Base-by-base conservation (phyloP, 345 rosid species). In the Raphanus raphanistrum region DNA sequence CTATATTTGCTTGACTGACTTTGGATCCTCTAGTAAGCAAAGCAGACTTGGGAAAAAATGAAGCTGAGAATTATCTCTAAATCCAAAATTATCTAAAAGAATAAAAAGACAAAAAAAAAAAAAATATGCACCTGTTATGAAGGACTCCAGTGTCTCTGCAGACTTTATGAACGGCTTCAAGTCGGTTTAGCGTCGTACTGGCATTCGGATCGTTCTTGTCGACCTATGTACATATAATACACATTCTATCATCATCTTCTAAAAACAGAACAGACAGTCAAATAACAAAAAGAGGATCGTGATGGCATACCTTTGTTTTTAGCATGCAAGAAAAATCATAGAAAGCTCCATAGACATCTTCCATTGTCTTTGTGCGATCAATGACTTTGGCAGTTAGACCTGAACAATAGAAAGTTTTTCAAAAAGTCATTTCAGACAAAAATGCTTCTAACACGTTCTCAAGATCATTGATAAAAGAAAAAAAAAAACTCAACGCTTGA, bases 371-470 rank as follows among this genome's bases (percentile, higher is more conserved):
- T 11, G 99, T 92, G 67, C 84, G 90, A 73, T 92, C 87, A 33
- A 92, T 84, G 60, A 95, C 80, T 89, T 86, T 91, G 33, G 99
- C 99, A 54, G 97, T 91, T 21, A 95, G 93, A 83, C 99, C 99
- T 95, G 76, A 55, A 31, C 28, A 67, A 63, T 4, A 63, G 15
- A 35, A 48, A 58, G 15, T 21, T 48, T 5, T 58, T 21, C 21
- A 21, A 21, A 21, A 21, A 21, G 35, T n/a, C 21, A 21, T 21
- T 21, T 21, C 21, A 21, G 21, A 21, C 48, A 11, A 16, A 3
- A 25, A 16, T 55, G 66, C 58, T 50, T 13, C 43, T 50, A n/a
- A 67, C 48, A 13, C 66, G 2, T 28, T 68, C 66, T 73, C 74
- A 73, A 68, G 59, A 57, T 73, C 11, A 36, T 61, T 54, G 32